phyloP scores from a whole-genome alignment of 768 basidiomycete genomes.

The Phaffia tasmanica region DNA sequence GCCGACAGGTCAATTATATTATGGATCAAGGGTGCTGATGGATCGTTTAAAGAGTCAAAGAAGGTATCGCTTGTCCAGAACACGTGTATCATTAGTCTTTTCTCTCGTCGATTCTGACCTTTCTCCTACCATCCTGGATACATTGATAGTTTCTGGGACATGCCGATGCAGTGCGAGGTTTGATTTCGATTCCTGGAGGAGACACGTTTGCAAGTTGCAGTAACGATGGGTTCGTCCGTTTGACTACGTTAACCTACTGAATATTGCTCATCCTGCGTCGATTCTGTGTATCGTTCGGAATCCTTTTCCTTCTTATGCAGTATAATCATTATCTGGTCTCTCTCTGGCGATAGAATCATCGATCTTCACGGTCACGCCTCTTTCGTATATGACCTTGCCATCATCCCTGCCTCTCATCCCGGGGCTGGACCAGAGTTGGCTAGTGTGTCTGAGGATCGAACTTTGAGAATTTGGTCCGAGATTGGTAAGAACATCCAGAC shows the following conservation, averaged over 20 bases:
- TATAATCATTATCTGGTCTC: slow-evolving; percentile 83
- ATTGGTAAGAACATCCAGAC: slow-evolving; percentile 72
- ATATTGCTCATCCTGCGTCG: neutral
- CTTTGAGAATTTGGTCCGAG: slow-evolving; percentile 68
- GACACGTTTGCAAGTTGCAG: slow-evolving; percentile 83
- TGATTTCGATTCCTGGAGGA: slow-evolving; percentile 63
- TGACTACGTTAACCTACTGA: neutral
- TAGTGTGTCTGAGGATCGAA: slow-evolving; percentile 77
- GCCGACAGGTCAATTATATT: slow-evolving; percentile 90
- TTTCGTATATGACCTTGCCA: slow-evolving; percentile 82
- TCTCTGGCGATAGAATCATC: slow-evolving; percentile 64
- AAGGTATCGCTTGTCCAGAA: neutral
- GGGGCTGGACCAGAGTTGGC: slow-evolving; percentile 39
- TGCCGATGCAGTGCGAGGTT: slow-evolving; percentile 76
- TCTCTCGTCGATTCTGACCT: neutral
- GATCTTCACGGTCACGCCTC: slow-evolving; percentile 89
- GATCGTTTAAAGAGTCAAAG: neutral
- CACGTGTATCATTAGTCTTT: neutral
- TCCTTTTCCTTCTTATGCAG: slow-evolving; percentile 41
- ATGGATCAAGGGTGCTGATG: slow-evolving; percentile 55
- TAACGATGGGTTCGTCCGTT: slow-evolving; percentile 62
- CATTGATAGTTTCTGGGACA: slow-evolving; percentile 56
- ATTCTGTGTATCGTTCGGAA: neutral
- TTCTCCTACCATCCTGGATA: neutral
- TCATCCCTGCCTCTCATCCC: slow-evolving; percentile 46